phyloP scores from a whole-genome alignment of 805 yeast species.

The Kodamaea hsintzibuensis region DNA sequence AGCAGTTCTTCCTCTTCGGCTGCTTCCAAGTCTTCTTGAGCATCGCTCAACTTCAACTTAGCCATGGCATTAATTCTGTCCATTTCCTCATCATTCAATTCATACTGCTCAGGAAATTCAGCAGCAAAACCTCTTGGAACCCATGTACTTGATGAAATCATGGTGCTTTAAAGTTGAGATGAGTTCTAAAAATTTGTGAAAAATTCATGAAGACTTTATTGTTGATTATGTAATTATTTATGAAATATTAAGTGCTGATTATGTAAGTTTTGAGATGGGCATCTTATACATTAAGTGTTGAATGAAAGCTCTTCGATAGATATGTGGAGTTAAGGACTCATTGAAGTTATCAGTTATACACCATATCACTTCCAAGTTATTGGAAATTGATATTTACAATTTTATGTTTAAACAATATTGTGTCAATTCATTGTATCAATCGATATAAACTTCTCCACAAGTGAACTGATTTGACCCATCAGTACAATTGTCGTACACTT shows the following conservation, averaged over 20 bases:
- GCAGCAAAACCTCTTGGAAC: slow-evolving; percentile 95
- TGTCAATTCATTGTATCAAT: neutral
- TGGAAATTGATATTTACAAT: too few species aligned
- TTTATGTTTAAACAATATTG: neutral
- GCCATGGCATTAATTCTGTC: slow-evolving; percentile 87
- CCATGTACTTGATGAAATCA: slow-evolving; percentile 94
- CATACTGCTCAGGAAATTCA: slow-evolving; percentile 88
- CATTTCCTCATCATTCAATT: slow-evolving; percentile 89
- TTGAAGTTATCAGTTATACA: too few species aligned
- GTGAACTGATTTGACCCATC: too few species aligned
- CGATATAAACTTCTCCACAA: too few species aligned
- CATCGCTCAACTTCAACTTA: slow-evolving; percentile 75
- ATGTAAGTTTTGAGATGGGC: neutral
- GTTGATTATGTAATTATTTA: neutral
- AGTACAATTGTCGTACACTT: too few species aligned
- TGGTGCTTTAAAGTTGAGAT: slow-evolving; percentile 23
- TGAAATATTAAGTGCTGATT: neutral
- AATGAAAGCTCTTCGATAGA: too few species aligned
- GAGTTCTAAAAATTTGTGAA: slow-evolving; percentile 5
- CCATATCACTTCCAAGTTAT: too few species aligned
- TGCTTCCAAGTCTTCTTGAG: slow-evolving; percentile 60
- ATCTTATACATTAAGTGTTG: too few species aligned
- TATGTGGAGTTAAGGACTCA: too few species aligned
- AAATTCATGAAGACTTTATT: neutral
- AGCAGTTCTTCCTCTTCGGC: slow-evolving; percentile 35